Percentiles rank a stretch among this genome's conserved stretches.
Conservation (phyloP, 2,329 filamentous ascomycete genomes). For the Aspergillus ustus region DNA sequence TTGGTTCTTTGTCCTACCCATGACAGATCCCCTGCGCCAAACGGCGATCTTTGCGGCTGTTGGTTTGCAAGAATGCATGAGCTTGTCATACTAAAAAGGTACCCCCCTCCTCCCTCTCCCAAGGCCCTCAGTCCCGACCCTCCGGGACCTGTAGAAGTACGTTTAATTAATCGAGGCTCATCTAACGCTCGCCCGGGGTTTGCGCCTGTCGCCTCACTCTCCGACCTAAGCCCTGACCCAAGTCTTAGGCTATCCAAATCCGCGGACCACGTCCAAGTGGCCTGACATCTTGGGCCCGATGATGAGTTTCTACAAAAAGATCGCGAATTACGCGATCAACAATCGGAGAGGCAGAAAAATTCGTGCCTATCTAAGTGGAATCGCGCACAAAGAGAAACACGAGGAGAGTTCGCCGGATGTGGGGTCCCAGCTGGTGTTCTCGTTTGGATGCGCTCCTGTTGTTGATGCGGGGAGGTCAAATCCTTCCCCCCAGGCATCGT, state of each 20-base stretch:
- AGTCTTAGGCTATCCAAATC: background rate
- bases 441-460: background rate
- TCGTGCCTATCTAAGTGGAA: constrained; percentile 15
- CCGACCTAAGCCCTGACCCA: background rate
- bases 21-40: background rate
- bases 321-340: background rate
- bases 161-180: background rate
- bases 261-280: constrained; percentile 1
- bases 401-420: background rate
- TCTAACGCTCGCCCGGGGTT: constrained; percentile 4
- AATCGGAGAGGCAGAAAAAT: constrained; percentile 18
- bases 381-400: background rate
- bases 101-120: background rate
- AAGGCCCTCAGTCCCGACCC: background rate
- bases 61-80: background rate
- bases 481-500: background rate
- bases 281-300: background rate
- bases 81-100: background rate
- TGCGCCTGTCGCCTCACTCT: background rate
- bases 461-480: constrained; percentile 1
- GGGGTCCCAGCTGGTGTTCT: background rate
- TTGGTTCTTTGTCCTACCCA: background rate
- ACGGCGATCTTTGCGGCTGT: background rate
- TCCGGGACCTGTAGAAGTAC: background rate
- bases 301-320: background rate